Percentiles rank a stretch among this genome's conserved stretches.
Conservation (phyloP, 192 early-diverging fungal species). For the Mortierella antarctica region DNA sequence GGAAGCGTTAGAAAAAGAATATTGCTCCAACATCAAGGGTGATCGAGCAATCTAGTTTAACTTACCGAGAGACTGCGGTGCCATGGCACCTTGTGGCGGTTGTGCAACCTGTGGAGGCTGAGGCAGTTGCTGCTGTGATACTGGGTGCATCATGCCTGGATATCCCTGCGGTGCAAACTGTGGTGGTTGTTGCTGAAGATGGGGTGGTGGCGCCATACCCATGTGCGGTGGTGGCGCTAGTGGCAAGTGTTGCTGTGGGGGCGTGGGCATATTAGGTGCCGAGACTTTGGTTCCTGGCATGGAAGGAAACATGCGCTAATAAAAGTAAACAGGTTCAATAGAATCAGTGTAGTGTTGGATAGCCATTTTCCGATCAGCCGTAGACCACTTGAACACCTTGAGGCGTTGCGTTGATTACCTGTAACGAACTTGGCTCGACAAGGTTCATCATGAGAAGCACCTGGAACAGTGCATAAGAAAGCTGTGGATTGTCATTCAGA, state of each 20-base stretch:
- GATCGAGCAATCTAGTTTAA: background rate
- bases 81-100: conserved; percentile 13
- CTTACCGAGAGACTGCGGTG: conserved; percentile 22
- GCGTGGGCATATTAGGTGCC: conserved; percentile 12
- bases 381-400: too few relatives aligned
- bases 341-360: background rate
- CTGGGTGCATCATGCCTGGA: conserved; percentile 16
- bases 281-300: conserved; percentile 43
- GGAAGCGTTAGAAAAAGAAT: background rate
- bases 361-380: too few relatives aligned
- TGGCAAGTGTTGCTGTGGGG: conserved; percentile 45
- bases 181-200: conserved; percentile 18
- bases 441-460: conserved; percentile 82
- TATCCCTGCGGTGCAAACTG: conserved; percentile 29
- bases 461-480: conserved; percentile 88
- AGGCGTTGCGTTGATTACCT: conserved; percentile 45
- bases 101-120: conserved; percentile 9
- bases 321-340: background rate
- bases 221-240: conserved; percentile 26
- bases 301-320: conserved; percentile 31
- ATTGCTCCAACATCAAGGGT: background rate
- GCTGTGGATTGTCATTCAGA: conserved; percentile 81
- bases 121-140: background rate
- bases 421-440: conserved; percentile 72
- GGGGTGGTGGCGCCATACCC: conserved; percentile 43